These are phyloP conservation scores for Suhomyces sp. DNA, from an alignment of 805 yeast species.

Conservation along the genomic window DNA sequence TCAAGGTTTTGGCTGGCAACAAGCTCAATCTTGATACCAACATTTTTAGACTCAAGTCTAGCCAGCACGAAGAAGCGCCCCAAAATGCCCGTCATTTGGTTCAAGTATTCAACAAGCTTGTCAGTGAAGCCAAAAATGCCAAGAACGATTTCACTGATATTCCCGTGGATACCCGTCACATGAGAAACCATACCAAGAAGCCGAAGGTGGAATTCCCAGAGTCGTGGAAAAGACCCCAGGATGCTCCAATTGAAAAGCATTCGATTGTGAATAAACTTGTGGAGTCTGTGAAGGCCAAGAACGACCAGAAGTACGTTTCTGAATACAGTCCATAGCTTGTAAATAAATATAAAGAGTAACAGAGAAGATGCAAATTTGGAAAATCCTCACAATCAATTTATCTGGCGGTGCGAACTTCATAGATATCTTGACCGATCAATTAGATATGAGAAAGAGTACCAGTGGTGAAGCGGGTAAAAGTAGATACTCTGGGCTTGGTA, in stretches of 20 bases:
- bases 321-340: constrained; percentile 20
- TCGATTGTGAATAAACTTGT: constrained; percentile 33
- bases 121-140: constrained; percentile 63
- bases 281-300: constrained; percentile 28
- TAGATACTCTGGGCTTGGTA: too few species aligned
- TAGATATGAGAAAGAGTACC: too few species aligned
- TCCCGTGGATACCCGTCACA: constrained; percentile 78
- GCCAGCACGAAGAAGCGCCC: constrained; percentile 68
- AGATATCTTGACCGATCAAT: too few species aligned
- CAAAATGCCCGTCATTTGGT: constrained; percentile 80
- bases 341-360: constrained; percentile 1
- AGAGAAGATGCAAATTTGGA: too few species aligned
- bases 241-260: constrained; percentile 54
- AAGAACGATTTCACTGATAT: constrained; percentile 68
- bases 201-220: constrained; percentile 59
- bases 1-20: constrained; percentile 73
- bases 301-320: constrained; percentile 31
- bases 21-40: constrained; percentile 67
- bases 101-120: constrained; percentile 57
- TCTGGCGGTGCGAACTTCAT: too few species aligned
- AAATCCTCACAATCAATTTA: too few species aligned
- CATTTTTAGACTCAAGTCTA: constrained; percentile 60
- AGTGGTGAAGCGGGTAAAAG: too few species aligned
- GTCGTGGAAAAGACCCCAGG: constrained; percentile 67
- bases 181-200: constrained; percentile 43